Evolutionary conservation across 345 rosid species (phyloP), one percentile per base, ranked within the genome.

Genomic region (Xanthoceras sorbifolium): DNA sequence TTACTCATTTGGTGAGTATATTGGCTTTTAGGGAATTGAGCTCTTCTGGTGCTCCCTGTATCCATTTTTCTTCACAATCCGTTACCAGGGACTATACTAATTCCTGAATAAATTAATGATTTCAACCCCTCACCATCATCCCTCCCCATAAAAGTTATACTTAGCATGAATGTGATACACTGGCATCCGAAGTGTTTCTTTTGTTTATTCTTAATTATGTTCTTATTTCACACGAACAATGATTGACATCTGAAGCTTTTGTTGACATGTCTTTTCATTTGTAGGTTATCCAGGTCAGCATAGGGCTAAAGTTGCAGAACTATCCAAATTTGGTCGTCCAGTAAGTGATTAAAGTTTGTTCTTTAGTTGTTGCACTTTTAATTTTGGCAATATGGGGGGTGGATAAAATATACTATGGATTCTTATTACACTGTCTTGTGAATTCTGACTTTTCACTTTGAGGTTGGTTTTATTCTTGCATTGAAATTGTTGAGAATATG

Each of bases 321-420:
- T 91, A 74, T 86, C 96, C 50, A 91, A 86, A 79, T 90, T 89
- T 83, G 91, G 93, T 38, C 89, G 91, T 67, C 91, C 93, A n/a
- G 93, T 91, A 79, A 86, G 93, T 86, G 67, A 65, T 10, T 68
- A 32, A 14, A 59, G 4, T 11, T 52, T 67, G n/a, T 65, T 12
- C 69, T 0, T 26, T 64, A 4, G 25, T 50, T 36, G 6, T 14
- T 6, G 18, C 20, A 20, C 9, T 34, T 28, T 59, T 36, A 12
- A 67, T 22, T n/a, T 54, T 32, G 10, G 6, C 31, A 32, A 55
- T 55, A 34, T 71, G 25, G 10, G 17, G 25, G 15, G 26, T 60
- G 59, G 40, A 4, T 73, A 48, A 22, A 50, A 32, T 7, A 32
- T 29, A 32, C 67, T 8, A 1, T 61, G 57, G 36, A 28, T 3